phyloP scores from a whole-genome alignment of 2,329 filamentous ascomycete species.

The Aspergillus sp. region DNA sequence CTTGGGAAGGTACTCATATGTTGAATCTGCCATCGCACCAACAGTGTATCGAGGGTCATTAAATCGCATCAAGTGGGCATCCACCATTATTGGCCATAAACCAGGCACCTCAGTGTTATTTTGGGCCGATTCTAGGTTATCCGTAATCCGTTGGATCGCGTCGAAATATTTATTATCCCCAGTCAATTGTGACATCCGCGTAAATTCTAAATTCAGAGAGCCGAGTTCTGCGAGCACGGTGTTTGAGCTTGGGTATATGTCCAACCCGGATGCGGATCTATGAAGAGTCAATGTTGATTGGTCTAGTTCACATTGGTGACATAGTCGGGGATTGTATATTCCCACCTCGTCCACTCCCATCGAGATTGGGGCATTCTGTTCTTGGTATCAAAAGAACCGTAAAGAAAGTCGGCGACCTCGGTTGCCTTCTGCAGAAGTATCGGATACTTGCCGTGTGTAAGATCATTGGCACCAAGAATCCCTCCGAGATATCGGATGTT shows the following conservation, averaged over 20 bases:
- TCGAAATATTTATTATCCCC: conserved; percentile 82
- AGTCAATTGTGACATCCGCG: conserved; percentile 80
- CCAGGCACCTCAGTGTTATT: conserved; percentile 69
- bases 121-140: conserved; percentile 74
- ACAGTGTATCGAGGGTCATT: conserved; percentile 40
- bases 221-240: conserved; percentile 71
- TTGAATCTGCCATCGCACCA: conserved; percentile 49
- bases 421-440: conserved; percentile 74
- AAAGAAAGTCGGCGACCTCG: conserved; percentile 78
- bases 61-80: conserved; percentile 48
- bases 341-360: conserved; percentile 71
- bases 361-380: conserved; percentile 87
- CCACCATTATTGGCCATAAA: conserved; percentile 75
- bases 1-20: conserved; percentile 53
- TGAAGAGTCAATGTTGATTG: conserved; percentile 4
- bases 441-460: conserved; percentile 70
- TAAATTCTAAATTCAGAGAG: conserved; percentile 86
- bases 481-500: conserved; percentile 90
- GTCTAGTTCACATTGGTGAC: not conserved
- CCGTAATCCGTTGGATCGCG: conserved; percentile 78
- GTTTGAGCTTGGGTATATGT: conserved; percentile 55
- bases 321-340: not conserved
- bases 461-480: conserved; percentile 79
- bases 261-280: conserved; percentile 31
- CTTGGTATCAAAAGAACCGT: conserved; percentile 83